These are phyloP conservation scores for Leishmania tarentolae DNA, from an alignment of 208 protist genomes.

Conservation along the genomic window DNA sequence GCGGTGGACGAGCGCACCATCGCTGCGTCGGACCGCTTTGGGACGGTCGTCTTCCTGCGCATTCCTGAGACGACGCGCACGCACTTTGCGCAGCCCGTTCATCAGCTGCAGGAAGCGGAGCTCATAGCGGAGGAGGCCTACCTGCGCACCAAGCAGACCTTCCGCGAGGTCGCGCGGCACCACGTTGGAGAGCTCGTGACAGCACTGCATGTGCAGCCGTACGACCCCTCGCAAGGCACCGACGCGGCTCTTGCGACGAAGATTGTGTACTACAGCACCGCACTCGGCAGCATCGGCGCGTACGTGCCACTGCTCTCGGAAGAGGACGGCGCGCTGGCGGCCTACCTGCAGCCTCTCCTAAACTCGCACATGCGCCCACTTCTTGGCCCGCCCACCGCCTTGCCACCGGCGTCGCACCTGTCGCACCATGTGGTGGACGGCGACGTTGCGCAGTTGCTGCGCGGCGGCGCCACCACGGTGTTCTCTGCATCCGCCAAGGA, in stretches of 20 bases:
- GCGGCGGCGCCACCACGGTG: constrained; percentile 31
- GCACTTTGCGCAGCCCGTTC: constrained; percentile 60
- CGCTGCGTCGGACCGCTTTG: constrained; percentile 75
- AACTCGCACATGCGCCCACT: constrained; percentile 41
- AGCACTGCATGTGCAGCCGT: constrained; percentile 44
- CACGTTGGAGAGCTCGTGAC: constrained; percentile 72
- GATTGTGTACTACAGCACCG: constrained; percentile 74
- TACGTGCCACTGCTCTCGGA: constrained; percentile 72
- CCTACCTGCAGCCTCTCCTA: constrained; percentile 67
- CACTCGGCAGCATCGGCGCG: constrained; percentile 68
- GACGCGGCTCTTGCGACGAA: constrained; percentile 39
- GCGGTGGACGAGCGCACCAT: constrained; percentile 74
- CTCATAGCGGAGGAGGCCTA: constrained; percentile 46
- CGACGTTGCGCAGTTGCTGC: constrained; percentile 52
- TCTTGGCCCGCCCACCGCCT: constrained; percentile 27
- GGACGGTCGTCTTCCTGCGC: constrained; percentile 67
- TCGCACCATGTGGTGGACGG: constrained; percentile 72
- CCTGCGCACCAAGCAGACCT: constrained; percentile 47
- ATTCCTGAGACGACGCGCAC: constrained; percentile 55
- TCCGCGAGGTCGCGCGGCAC: constrained; percentile 72
- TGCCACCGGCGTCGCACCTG: constrained; percentile 12
- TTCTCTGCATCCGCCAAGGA: constrained; percentile 55
- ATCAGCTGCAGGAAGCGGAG: constrained; percentile 57
- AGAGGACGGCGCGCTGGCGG: constrained; percentile 73
- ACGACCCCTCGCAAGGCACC: constrained; percentile 52